phyloP scores from a whole-genome alignment of 208 protist species.

The Trypanosoma lewisi region DNA sequence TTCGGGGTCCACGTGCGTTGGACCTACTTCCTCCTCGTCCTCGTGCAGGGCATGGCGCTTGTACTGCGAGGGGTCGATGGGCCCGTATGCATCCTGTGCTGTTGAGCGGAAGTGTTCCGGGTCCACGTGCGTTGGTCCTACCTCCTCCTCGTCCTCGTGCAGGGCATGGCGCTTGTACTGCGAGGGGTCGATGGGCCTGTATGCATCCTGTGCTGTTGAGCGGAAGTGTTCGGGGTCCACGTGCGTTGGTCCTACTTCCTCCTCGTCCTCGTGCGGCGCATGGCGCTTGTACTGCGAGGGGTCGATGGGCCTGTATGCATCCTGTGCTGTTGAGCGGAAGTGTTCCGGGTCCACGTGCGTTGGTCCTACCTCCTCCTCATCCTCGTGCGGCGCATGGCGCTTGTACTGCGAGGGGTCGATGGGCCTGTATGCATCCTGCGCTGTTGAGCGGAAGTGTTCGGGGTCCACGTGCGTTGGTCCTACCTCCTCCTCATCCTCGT shows the following conservation, averaged over 20 bases:
- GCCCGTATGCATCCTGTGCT: constrained; percentile 25
- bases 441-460: constrained; percentile 60
- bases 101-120: constrained; percentile 20
- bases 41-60: constrained; percentile 6
- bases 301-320: constrained; percentile 41
- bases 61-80: constrained; percentile 32
- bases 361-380: background rate
- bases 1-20: constrained; percentile 14
- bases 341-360: constrained; percentile 43
- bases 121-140: constrained; percentile 12
- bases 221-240: constrained; percentile 64
- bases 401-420: constrained; percentile 46
- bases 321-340: constrained; percentile 56
- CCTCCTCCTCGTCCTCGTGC: constrained; percentile 4
- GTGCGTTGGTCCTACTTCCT: constrained; percentile 3
- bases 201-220: constrained; percentile 43
- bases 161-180: constrained; percentile 31
- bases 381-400: constrained; percentile 8
- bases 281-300: constrained; percentile 38
- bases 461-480: constrained; percentile 30
- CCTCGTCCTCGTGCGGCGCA: constrained; percentile 1
- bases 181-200: constrained; percentile 33
- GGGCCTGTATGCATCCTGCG: constrained; percentile 38
- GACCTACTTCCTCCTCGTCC: constrained; percentile 5
- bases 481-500: constrained; percentile 7